Evolutionary conservation across 192 early-diverging fungal species (phyloP), one percentile per base, ranked within the genome.

Genomic region (Coemansia sp.): DNA sequence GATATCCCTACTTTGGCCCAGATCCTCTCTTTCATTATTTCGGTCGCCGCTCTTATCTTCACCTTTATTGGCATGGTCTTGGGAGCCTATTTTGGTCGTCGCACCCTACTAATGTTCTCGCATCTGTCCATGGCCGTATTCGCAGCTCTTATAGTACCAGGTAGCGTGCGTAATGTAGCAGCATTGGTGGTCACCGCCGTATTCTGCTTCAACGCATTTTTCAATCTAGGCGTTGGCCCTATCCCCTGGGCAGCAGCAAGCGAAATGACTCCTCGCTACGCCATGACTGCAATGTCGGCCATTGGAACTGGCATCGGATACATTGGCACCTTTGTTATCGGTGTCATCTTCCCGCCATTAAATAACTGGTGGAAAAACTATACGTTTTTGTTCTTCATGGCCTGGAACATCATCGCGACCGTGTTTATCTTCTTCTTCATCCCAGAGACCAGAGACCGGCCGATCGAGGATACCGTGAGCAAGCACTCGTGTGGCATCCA

Each of bases 181-280:
- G 78, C 78, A 8, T 69, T 90, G 57, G 84, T 90, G 21, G 81
- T 90, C 28, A 77, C 74, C 3, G 75, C 83, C 2, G 89, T 92
- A 23, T 91, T 93, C 64, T 73, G 89, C 42, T 94, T 91, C 77
- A 92, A 91, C 40, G 88, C 88, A 53, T 82, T 77, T 52, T 95
- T 94, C 77, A 91, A 91, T 39, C 64, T 95, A 6, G 95, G 93
- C 33, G 76, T 93, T 8, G 93, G 93, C 32, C 88, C 90, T 3
- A 92, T 94, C 66, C 92, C 95, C 3, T 95, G 93, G 92, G 76
- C 93, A 57, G 84, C 91, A 39, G 78, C 90, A 0, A 89, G 91
- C n/a, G 93, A 95, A 64, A 84, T 93, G 63, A 78, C 90, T 13
- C 93, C 95, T 1, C 84, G 87, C 4, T 91, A 91, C 55, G 92